phyloP scores from a whole-genome alignment of 2,329 filamentous ascomycete species.

The Neofusicoccum ribis region DNA sequence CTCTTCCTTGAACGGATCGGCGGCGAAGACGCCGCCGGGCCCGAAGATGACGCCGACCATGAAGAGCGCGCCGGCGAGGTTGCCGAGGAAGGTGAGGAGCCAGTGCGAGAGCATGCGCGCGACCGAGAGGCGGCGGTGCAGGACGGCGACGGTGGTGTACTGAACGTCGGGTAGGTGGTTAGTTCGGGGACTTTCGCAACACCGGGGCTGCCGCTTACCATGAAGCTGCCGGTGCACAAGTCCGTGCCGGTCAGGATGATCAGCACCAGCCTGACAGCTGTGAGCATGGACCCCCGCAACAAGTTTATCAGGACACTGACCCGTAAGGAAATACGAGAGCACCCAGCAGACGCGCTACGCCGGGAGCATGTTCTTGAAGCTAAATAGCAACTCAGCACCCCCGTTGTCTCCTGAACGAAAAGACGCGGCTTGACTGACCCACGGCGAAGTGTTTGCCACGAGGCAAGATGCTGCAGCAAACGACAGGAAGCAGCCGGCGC shows the following conservation, averaged over 20 bases:
- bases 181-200: not conserved
- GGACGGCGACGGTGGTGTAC: conserved; percentile 23
- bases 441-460: conserved; percentile 17
- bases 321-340: conserved; percentile 18
- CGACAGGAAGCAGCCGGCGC: conserved; percentile 53
- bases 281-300: not conserved
- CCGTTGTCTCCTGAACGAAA: not conserved
- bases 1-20: conserved; percentile 22
- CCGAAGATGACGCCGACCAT: conserved; percentile 51
- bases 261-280: conserved; percentile 23
- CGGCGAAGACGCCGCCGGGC: conserved; percentile 50
- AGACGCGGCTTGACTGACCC: conserved; percentile 10
- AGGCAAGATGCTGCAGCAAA: conserved; percentile 38
- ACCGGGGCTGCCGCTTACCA: not conserved
- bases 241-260: conserved; percentile 14
- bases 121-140: conserved; percentile 32
- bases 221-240: conserved; percentile 19
- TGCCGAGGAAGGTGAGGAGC: conserved; percentile 51
- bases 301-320: not conserved
- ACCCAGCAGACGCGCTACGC: conserved; percentile 15
- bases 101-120: conserved; percentile 43
- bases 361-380: conserved; percentile 18
- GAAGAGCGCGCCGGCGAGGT: conserved; percentile 52
- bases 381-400: not conserved
- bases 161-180: not conserved